Evolutionary conservation across 495 filamentous ascomycete genomes (phyloP), one percentile per base, ranked within the genome.

Genomic region (Hapsidospora chrysogenum): DNA sequence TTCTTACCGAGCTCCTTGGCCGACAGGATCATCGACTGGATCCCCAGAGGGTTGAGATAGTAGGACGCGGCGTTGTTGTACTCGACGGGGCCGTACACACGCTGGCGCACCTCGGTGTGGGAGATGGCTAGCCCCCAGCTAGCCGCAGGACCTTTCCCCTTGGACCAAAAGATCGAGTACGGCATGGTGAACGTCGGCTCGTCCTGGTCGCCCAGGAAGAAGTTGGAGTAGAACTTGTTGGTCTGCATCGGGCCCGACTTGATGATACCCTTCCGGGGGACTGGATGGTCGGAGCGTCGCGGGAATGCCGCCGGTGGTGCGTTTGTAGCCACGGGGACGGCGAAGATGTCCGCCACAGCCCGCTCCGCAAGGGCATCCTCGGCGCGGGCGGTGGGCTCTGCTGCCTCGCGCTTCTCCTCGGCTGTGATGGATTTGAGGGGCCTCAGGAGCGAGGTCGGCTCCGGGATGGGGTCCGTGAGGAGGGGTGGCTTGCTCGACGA

Each of bases 151-250:
- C 81, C 80, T 27, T 53, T 53, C 1, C 85, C 85, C 45, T 72
- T 74, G 2, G 74, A 62, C 83, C 85, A 93, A 25, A 68, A 54
- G 2, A 94, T 42, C 0, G 79, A 77, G 51, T 94, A 97, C 7
- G 89, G 89, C 49, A 92, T 77, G 2, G 82, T 80, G 64, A 80
- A 95, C 0, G 73, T 68, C 1, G 75, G 64, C 26, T 69, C 66
- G 3, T 58, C 68, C 52, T 92, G 85, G 31, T 53, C 66, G 3
- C 76, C 84, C 2, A 95, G 59, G 47, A 87, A 89, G 42, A 93
- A 74, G 33, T 92, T 92, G 34, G 74, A 74, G 47, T 93, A 93
- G 53, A 94, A 97, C 46, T 93, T 95, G 49, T 95, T 92, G 9
- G 85, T 89, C 33, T 69, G 59, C 41, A 82, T 65, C 0, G 78